These are phyloP conservation scores for Heterobasidion parviporum DNA, from an alignment of 1,284 basidiomycete genomes.

Conservation along the genomic window DNA sequence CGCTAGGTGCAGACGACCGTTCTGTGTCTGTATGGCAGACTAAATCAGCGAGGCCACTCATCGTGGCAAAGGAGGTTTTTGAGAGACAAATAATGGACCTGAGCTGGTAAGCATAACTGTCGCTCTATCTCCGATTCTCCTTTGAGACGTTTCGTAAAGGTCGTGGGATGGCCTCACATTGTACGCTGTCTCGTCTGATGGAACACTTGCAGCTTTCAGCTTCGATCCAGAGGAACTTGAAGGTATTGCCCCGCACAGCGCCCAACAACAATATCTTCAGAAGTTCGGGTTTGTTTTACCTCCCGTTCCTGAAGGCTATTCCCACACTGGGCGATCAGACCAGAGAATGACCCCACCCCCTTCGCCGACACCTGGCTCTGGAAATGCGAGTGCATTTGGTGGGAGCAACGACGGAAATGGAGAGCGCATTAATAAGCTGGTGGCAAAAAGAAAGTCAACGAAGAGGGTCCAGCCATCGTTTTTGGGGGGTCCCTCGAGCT, in stretches of 20 bases:
- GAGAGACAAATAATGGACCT: conserved; percentile 93
- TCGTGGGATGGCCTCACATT: conserved; percentile 86
- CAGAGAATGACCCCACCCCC: conserved; percentile 40
- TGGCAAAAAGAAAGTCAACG: conserved; percentile 53
- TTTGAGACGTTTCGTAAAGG: conserved; percentile 35
- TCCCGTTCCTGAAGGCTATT: conserved; percentile 58
- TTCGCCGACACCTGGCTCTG: conserved; percentile 25
- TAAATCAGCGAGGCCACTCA: conserved; percentile 79
- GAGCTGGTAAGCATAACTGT: conserved; percentile 58
- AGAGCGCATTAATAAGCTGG: conserved; percentile 62
- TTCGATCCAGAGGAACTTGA: conserved; percentile 80
- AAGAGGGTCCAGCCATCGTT: conserved; percentile 56
- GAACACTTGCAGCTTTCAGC: conserved; percentile 82
- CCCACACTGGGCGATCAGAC: conserved; percentile 31
- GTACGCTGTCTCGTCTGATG: conserved; percentile 94
- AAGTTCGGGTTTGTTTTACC: conserved; percentile 71
- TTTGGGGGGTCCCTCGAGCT: conserved; percentile 24
- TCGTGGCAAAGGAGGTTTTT: conserved; percentile 92
- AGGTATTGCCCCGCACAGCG: conserved; percentile 68
- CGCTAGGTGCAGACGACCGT: conserved; percentile 84
- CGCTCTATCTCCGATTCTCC: neutral
- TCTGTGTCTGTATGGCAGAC: conserved; percentile 93
- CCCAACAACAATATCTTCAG: conserved; percentile 69
- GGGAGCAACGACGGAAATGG: conserved; percentile 22
- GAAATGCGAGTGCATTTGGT: conserved; percentile 30